A percentile compares a stretch with the other conserved stretches of the same genome.
Conservation (phyloP, 1,139 yeast genomes). For the Lodderomyces margitis region DNA sequence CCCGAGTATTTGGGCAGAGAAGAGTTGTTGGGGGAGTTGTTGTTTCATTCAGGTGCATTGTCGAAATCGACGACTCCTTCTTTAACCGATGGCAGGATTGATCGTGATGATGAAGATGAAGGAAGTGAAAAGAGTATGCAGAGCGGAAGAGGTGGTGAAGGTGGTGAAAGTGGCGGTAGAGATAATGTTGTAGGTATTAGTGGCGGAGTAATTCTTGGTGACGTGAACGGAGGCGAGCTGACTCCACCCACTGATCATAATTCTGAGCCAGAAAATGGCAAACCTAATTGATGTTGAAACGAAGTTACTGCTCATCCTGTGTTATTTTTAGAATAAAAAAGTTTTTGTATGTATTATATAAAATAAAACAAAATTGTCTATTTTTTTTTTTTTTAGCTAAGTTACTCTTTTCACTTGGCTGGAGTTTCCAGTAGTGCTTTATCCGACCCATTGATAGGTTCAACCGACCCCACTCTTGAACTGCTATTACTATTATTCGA, state of each 20-base stretch:
- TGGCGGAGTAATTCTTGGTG: not conserved
- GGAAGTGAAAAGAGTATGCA: too few relatives aligned
- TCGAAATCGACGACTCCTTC: slow-evolving; percentile 10
- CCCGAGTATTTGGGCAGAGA: slow-evolving; percentile 25
- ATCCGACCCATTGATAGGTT: slow-evolving; percentile 22
- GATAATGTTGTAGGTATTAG: not conserved
- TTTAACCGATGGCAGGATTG: not conserved
- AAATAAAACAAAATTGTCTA: slow-evolving; percentile 2
- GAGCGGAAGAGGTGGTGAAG: not conserved
- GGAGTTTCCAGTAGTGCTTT: slow-evolving; percentile 5
- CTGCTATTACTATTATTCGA: slow-evolving; percentile 18
- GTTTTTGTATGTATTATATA: not conserved
- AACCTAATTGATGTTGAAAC: too few relatives aligned
- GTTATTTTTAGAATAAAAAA: not conserved
- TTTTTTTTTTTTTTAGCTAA: not conserved
- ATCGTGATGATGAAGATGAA: not conserved
- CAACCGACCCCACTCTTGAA: slow-evolving; percentile 36
- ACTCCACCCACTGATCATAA: slow-evolving; percentile 11
- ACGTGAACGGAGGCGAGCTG: not conserved
- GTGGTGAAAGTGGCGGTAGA: not conserved
- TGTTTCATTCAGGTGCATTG: not conserved
- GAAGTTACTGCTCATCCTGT: too few relatives aligned
- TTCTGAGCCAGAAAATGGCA: slow-evolving; percentile 6
- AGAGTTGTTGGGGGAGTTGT: slow-evolving; percentile 5
- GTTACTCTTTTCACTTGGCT: not conserved